Conservation (phyloP, 2,329 filamentous ascomycete genomes). For the Fusarium coicis region DNA sequence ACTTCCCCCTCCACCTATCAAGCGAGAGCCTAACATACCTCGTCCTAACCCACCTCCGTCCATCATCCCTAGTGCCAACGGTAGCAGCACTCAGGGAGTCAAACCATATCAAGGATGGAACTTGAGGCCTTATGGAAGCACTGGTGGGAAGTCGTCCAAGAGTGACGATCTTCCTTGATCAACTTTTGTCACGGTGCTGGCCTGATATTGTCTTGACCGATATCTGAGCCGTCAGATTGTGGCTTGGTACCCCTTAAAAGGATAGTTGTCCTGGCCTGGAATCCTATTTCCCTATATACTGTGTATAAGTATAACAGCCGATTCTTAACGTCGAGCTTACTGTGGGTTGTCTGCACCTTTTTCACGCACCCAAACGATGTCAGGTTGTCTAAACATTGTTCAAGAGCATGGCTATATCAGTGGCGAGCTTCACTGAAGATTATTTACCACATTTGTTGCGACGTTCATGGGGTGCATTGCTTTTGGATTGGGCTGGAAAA, state of each 20-base stretch:
- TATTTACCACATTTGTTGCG: not conserved
- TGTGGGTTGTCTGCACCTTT: not conserved
- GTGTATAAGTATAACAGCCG: slow-evolving; percentile 24
- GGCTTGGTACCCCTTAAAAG: slow-evolving; percentile 13
- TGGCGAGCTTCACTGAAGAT: not conserved
- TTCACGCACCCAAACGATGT: not conserved
- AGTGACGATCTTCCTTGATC: slow-evolving; percentile 49
- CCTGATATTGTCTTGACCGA: not conserved
- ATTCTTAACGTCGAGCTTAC: not conserved
- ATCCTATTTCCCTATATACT: not conserved
- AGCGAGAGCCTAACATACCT: slow-evolving; percentile 47
- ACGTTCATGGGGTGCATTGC: not conserved
- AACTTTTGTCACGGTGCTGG: not conserved
- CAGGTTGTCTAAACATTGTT: not conserved
- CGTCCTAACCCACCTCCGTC: slow-evolving; percentile 49
- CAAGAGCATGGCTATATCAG: not conserved
- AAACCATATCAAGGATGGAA: slow-evolving; percentile 54
- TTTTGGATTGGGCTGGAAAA: slow-evolving; percentile 15
- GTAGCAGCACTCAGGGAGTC: slow-evolving; percentile 46
- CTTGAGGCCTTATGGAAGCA: slow-evolving; percentile 51
- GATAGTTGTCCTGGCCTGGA: slow-evolving; percentile 41
- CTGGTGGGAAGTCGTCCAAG: slow-evolving; percentile 46
- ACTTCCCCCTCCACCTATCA: slow-evolving; percentile 50
- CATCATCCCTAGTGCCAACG: slow-evolving; percentile 46
- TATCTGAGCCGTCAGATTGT: not conserved